phyloP scores from a whole-genome alignment of 345 rosid species.

The Bretschneidera sinensis region DNA sequence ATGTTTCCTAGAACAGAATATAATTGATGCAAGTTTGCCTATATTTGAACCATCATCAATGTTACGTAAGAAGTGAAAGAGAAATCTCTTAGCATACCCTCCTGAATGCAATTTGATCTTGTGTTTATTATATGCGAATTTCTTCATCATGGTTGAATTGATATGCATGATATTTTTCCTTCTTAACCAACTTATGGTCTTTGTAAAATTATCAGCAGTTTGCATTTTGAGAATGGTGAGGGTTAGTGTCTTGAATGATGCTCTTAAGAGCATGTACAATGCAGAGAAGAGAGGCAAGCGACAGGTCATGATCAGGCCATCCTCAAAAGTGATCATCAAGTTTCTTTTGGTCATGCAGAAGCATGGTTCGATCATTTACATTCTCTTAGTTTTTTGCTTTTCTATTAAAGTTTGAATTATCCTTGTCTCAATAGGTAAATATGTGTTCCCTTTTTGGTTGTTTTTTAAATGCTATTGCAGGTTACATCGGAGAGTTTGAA shows the following conservation, averaged over 20 bases:
- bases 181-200: background rate
- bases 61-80: background rate
- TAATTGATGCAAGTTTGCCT: background rate
- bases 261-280: slow-evolving; percentile 78
- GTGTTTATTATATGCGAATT: too few species aligned
- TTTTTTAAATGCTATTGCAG: slow-evolving; percentile 22
- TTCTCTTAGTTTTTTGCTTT: background rate
- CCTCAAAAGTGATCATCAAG: slow-evolving; percentile 78
- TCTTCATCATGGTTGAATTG: background rate
- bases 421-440: background rate
- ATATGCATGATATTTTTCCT: background rate
- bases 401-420: background rate
- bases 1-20: too few species aligned
- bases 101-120: too few species aligned
- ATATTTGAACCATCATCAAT: too few species aligned
- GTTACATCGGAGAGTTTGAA: slow-evolving; percentile 84
- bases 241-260: slow-evolving; percentile 76
- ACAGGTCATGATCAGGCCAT: slow-evolving; percentile 85
- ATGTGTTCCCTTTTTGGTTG: background rate
- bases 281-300: slow-evolving; percentile 82
- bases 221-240: slow-evolving; percentile 50
- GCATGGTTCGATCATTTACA: slow-evolving; percentile 40
- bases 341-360: slow-evolving; percentile 82
- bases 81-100: too few species aligned
- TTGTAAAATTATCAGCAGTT: slow-evolving; percentile 9